These are phyloP conservation scores for Coniochaeta sp. DNA, from an alignment of 2,329 filamentous ascomycete genomes.

Conservation along the genomic window DNA sequence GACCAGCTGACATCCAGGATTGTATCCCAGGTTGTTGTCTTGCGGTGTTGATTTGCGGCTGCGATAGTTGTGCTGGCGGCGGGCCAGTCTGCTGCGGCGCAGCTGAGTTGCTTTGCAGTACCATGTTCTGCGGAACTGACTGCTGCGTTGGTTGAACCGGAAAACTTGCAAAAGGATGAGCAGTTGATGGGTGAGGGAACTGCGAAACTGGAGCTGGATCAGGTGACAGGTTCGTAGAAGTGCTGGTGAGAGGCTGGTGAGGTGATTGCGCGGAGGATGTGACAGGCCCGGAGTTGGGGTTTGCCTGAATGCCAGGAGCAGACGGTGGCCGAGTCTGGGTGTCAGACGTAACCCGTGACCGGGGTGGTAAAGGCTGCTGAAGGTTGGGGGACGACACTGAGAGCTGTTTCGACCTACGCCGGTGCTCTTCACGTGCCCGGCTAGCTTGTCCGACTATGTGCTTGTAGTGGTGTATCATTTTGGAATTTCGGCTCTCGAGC, in stretches of 20 bases:
- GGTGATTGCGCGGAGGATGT: not conserved
- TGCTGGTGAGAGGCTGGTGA: not conserved
- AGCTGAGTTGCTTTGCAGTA: not conserved
- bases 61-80: not conserved
- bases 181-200: not conserved
- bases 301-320: not conserved
- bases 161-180: not conserved
- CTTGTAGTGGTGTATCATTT: slow-evolving; percentile 7
- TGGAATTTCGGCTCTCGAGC: slow-evolving; percentile 10
- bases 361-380: not conserved
- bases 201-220: not conserved
- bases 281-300: not conserved
- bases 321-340: not conserved
- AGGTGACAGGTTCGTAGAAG: not conserved
- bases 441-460: not conserved
- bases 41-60: not conserved
- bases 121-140: not conserved
- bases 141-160: not conserved
- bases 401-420: not conserved
- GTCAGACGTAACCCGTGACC: not conserved
- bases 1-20: not conserved
- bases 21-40: not conserved
- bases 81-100: not conserved
- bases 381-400: not conserved
- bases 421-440: not conserved